Percentiles rank a stretch among this genome's conserved stretches.
phyloP scores from a whole-genome alignment of 2,329 filamentous ascomycete species.

The Teratosphaeria viscida region DNA sequence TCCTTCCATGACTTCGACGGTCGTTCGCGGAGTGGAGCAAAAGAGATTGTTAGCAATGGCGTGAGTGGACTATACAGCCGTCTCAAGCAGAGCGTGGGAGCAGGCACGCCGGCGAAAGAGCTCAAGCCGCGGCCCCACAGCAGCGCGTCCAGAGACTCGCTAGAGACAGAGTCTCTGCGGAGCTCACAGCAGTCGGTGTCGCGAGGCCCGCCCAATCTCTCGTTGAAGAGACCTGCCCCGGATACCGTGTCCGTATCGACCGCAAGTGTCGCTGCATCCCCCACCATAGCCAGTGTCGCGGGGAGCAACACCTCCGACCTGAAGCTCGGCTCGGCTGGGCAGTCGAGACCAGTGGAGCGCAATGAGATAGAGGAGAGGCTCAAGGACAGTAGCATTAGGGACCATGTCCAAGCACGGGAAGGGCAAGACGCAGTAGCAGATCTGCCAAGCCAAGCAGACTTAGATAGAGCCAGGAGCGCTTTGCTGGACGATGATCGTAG shows the following conservation, averaged over 20 bases:
- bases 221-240: conserved; percentile 8
- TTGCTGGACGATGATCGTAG: conserved; percentile 18
- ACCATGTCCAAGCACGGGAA: conserved; percentile 7
- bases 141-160: conserved; percentile 14
- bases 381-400: background rate
- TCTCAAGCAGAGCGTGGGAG: conserved; percentile 43
- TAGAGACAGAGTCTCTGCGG: conserved; percentile 12
- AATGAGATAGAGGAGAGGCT: background rate
- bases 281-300: conserved; percentile 8
- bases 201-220: conserved; percentile 4
- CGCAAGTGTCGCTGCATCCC: conserved; percentile 13
- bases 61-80: conserved; percentile 82
- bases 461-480: conserved; percentile 17
- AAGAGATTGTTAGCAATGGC: conserved; percentile 27
- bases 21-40: conserved; percentile 37
- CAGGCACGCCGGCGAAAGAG: conserved; percentile 10
- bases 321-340: conserved; percentile 4
- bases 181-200: conserved; percentile 9
- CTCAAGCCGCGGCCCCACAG: conserved; percentile 17
- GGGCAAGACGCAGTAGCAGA: conserved; percentile 7
- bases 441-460: conserved; percentile 10
- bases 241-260: conserved; percentile 12
- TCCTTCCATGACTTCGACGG: conserved; percentile 94
- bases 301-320: conserved; percentile 10
- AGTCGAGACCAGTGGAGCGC: background rate